Conservation (phyloP, 768 basidiomycete species). For the Kwoniella pini region DNA sequence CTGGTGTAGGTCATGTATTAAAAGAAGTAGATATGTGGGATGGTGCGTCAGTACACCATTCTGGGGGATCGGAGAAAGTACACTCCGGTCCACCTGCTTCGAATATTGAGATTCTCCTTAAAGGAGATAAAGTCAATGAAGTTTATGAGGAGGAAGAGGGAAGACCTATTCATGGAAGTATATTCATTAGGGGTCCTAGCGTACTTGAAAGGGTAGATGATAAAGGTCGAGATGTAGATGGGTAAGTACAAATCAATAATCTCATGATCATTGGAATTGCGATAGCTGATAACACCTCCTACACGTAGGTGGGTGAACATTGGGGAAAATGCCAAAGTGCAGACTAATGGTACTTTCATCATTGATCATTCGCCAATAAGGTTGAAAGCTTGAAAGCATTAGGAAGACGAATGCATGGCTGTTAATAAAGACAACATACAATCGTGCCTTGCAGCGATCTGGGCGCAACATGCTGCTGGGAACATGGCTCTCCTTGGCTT, state of each 20-base stretch:
- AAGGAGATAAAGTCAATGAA: slow-evolving; percentile 68
- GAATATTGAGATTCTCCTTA: slow-evolving; percentile 81
- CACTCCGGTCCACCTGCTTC: slow-evolving; percentile 78
- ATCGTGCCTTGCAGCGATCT: too few species aligned
- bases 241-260: slow-evolving; percentile 29
- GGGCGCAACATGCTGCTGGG: too few species aligned
- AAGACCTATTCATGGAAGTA: slow-evolving; percentile 27
- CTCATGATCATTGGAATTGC: too few species aligned
- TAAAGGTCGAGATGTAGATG: slow-evolving; percentile 54
- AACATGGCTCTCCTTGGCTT: too few species aligned
- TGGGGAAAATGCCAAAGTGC: slow-evolving; percentile 59
- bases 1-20: slow-evolving; percentile 26
- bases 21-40: slow-evolving; percentile 52
- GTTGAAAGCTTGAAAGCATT: too few species aligned
- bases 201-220: slow-evolving; percentile 62
- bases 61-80: slow-evolving; percentile 37
- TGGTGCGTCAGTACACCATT: neutral
- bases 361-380: slow-evolving; percentile 6
- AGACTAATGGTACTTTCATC: slow-evolving; percentile 68
- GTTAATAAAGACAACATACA: too few species aligned
- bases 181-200: slow-evolving; percentile 69
- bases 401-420: too few species aligned
- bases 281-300: too few species aligned
- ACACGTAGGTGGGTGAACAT: slow-evolving; percentile 57
- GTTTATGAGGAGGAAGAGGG: slow-evolving; percentile 52